These are phyloP conservation scores for Aquanectria penicillioides DNA, from an alignment of 2,329 filamentous ascomycete species.

Conservation along the genomic window DNA sequence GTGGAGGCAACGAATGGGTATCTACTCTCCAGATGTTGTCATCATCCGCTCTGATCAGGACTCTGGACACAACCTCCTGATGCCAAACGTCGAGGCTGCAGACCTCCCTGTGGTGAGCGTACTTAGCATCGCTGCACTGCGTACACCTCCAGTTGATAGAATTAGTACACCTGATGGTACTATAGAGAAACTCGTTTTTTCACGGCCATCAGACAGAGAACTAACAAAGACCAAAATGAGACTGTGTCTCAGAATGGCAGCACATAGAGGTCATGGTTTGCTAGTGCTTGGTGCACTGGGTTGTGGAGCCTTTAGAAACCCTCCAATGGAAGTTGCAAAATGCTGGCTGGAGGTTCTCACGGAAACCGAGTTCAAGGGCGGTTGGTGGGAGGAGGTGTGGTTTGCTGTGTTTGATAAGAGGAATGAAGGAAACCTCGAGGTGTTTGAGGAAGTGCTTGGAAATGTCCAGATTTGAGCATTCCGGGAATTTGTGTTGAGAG, in stretches of 20 bases:
- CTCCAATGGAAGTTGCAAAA: constrained; percentile 66
- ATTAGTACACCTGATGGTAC: constrained; percentile 30
- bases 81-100: constrained; percentile 42
- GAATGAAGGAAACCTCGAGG: constrained; percentile 59
- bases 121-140: constrained; percentile 68
- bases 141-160: constrained; percentile 48
- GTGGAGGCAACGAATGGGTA: constrained; percentile 56
- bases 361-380: constrained; percentile 69
- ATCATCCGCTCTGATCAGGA: constrained; percentile 63
- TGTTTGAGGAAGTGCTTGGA: constrained; percentile 58
- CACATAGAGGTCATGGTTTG: constrained; percentile 62
- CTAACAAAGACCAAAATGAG: constrained; percentile 72
- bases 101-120: constrained; percentile 65
- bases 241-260: constrained; percentile 68
- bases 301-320: constrained; percentile 74
- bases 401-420: constrained; percentile 69
- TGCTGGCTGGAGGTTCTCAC: constrained; percentile 70
- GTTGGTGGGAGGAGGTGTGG: constrained; percentile 71
- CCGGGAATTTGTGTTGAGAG: neutral
- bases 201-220: constrained; percentile 54
- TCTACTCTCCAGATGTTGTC: constrained; percentile 70
- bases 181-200: constrained; percentile 51
- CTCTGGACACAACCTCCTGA: constrained; percentile 57
- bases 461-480: constrained; percentile 44
- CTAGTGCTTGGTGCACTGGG: constrained; percentile 76